Conservation (phyloP, 176 grass and related monocot genomes). For the Aegilops speltoides region DNA sequence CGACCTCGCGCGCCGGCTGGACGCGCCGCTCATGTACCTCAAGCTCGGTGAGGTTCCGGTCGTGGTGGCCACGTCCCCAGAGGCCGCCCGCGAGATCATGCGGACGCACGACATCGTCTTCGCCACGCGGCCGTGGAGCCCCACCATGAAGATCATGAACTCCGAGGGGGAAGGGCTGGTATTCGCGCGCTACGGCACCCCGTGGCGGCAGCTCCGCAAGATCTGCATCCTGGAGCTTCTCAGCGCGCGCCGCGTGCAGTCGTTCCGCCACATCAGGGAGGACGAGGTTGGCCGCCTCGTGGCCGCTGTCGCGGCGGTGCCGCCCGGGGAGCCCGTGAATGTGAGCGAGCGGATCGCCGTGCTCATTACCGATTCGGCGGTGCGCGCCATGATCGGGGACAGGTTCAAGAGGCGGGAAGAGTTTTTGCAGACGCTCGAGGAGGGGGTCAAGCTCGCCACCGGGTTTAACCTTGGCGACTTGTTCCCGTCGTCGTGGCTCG, state of each 20-base stretch:
- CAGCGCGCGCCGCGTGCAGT: conserved; percentile 23
- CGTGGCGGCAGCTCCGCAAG: conserved; percentile 35
- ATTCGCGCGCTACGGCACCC: conserved; percentile 29
- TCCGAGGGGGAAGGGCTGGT: conserved; percentile 1
- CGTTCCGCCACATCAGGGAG: conserved; percentile 31
- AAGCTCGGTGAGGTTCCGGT: conserved; percentile 35
- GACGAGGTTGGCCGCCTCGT: conserved; percentile 27
- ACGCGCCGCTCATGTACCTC: conserved; percentile 43
- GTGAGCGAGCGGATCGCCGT: conserved; percentile 9
- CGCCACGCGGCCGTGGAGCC: conserved; percentile 14
- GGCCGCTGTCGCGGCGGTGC: background rate
- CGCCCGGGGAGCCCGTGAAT: background rate
- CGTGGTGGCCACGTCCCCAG: conserved; percentile 18
- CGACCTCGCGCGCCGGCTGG: background rate
- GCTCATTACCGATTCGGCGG: conserved; percentile 21
- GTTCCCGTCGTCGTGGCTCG: conserved; percentile 36
- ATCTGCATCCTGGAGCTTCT: conserved; percentile 30
- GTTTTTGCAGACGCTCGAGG: conserved; percentile 5
- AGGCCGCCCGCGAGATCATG: conserved; percentile 27
- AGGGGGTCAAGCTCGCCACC: conserved; percentile 4
- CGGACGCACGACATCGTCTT: conserved; percentile 11
- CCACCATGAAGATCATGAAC: background rate
- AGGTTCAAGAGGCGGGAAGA: conserved; percentile 32
- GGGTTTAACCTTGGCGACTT: conserved; percentile 31
- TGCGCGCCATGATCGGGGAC: conserved; percentile 36